Base-by-base conservation (phyloP, 805 yeast species). In the Schwanniomyces pseudopolymorphus region DNA sequence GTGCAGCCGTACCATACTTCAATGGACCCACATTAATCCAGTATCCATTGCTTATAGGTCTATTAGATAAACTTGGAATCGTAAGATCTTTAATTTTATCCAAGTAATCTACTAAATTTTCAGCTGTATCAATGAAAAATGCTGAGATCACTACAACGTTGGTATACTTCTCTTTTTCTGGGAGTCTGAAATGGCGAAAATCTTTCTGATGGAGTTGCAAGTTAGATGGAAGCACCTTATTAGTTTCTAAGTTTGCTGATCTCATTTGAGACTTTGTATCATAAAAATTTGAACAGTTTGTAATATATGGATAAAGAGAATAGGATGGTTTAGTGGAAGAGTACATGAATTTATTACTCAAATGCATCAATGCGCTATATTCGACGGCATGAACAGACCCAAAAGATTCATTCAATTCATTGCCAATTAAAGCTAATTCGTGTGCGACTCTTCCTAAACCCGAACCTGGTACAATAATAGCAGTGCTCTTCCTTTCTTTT, bases 11-110 rank as follows among this genome's bases (percentile, higher is more conserved):
- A 0, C 97, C 97, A 72, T 94, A 92, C 63, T 91, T 87, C 50
- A 94, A 72, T 0, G 99, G 99, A 0, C 99, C 99, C 11, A 83
- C 74, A 60, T 94, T 92, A 51, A 92, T 80, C 98, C 98, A 92
- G 36, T 77, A 72, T 0, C 88, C 84, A 3, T 75, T 75, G 13
- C 69, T 69, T 5, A 55, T 48, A 5, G 48, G 40, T 9, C 26
- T 40, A 26, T 47, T 46, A 10, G 16, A 46, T 13, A 17, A 14
- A 13, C 25, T 33, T 16, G 55, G 56, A 11, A 48, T 43, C 21
- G 55, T 37, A 7, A 50, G 33, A 13, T 27, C 50, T 42, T 24
- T 77, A 31, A 92, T 82, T 0, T 85, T 66, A 44, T 85, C 85
- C 45, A 92, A 64, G 63, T 91, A 91, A 35, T 81, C 84, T 51